phyloP scores from a whole-genome alignment of 2,329 filamentous ascomycete genomes.

The Thelonectria olida region DNA sequence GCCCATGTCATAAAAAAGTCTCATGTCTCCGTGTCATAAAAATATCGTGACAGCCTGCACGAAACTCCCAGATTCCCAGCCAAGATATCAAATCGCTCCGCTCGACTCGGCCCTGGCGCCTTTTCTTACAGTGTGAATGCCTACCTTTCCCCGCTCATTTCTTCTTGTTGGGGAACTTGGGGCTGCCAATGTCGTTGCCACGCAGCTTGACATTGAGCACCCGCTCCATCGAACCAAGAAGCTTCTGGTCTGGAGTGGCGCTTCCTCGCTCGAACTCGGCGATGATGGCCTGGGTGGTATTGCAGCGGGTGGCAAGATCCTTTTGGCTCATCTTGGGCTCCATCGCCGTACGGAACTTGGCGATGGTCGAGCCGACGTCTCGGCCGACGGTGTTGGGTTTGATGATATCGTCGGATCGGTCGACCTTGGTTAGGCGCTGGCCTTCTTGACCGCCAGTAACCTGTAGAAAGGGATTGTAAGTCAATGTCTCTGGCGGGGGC shows the following conservation, averaged over 20 bases:
- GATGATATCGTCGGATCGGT: slow-evolving; percentile 96
- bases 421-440: slow-evolving; percentile 96
- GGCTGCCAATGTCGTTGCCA: slow-evolving; percentile 84
- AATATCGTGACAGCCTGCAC: slow-evolving; percentile 36
- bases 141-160: slow-evolving; percentile 43
- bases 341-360: slow-evolving; percentile 79
- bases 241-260: slow-evolving; percentile 84
- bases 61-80: slow-evolving; percentile 39
- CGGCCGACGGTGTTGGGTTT: slow-evolving; percentile 92
- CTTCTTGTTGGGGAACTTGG: slow-evolving; percentile 81
- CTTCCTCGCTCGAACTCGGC: slow-evolving; percentile 86
- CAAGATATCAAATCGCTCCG: slow-evolving; percentile 41
- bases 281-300: slow-evolving; percentile 82
- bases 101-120: slow-evolving; percentile 40
- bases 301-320: slow-evolving; percentile 85
- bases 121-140: slow-evolving; percentile 33
- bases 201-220: slow-evolving; percentile 89
- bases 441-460: slow-evolving; percentile 67
- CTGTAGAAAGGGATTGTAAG: slow-evolving; percentile 38
- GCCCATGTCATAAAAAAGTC: slow-evolving; percentile 30
- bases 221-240: slow-evolving; percentile 80
- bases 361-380: slow-evolving; percentile 84
- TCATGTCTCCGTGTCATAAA: slow-evolving; percentile 40
- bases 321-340: slow-evolving; percentile 98
- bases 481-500: background rate